Evolutionary conservation across 2,329 filamentous ascomycete species (phyloP).

Genomic region (Tolypocladium ovalisporum): DNA sequence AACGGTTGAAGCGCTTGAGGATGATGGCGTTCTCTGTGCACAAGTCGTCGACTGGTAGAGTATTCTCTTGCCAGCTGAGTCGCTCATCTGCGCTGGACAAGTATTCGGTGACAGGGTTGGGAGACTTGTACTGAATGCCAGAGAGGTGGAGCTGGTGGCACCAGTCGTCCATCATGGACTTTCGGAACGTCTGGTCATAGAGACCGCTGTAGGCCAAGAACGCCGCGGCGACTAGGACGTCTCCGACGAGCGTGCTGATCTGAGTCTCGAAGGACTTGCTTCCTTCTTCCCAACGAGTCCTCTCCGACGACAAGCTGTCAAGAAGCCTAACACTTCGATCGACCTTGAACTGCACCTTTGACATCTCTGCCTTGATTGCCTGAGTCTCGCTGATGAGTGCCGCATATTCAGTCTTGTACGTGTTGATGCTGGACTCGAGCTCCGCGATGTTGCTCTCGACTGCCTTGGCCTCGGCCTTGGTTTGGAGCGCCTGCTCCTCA

Average conservation of each 20-base stretch:
- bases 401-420: conserved; percentile 93
- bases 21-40: conserved; percentile 99
- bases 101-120: conserved; percentile 93
- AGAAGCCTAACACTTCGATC: conserved; percentile 89
- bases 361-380: conserved; percentile 95
- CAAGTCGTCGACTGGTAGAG: conserved; percentile 86
- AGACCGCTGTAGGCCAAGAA: conserved; percentile 95
- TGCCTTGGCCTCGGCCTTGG: conserved; percentile 84
- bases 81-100: conserved; percentile 93
- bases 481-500: conserved; percentile 81
- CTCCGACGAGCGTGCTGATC: conserved; percentile 90
- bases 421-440: conserved; percentile 83
- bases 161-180: conserved; percentile 97
- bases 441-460: conserved; percentile 78
- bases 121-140: conserved; percentile 85
- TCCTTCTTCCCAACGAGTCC: conserved; percentile 87
- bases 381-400: conserved; percentile 94
- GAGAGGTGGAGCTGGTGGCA: conserved; percentile 84
- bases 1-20: conserved; percentile 94
- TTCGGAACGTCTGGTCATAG: conserved; percentile 96
- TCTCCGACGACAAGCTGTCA: conserved; percentile 89
- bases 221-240: conserved; percentile 90
- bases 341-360: conserved; percentile 92
- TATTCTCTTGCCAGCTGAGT: conserved; percentile 88
- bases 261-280: conserved; percentile 98